Evolutionary conservation across 768 basidiomycete genomes (phyloP).

Genomic region (Pisolithus microcarpus): DNA sequence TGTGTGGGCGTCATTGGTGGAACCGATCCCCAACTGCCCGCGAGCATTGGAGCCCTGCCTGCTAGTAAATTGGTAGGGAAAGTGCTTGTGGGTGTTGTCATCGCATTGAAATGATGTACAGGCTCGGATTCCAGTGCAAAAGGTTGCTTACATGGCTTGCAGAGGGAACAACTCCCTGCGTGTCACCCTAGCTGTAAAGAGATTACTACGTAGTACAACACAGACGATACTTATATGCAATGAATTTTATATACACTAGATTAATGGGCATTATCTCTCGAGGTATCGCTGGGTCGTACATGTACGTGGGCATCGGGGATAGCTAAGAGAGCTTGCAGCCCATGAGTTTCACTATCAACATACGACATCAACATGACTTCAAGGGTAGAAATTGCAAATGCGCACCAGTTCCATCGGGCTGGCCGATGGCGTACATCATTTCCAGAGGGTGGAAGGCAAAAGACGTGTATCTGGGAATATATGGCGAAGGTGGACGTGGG

Average conservation of each 20-base stretch:
- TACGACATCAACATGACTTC: neutral
- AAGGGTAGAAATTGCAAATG: slow-evolving; percentile 7
- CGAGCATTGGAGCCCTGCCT: slow-evolving; percentile 44
- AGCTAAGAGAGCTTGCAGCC: slow-evolving; percentile 45
- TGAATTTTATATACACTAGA: too few relatives aligned
- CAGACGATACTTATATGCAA: too few relatives aligned
- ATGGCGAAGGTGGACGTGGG: slow-evolving; percentile 51
- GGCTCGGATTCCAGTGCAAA: neutral
- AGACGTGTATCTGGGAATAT: slow-evolving; percentile 55
- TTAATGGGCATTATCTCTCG: neutral
- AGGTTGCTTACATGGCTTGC: neutral
- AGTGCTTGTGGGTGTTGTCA: neutral
- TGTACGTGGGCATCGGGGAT: neutral
- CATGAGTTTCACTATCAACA: slow-evolving; percentile 43
- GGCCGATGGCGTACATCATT: slow-evolving; percentile 74
- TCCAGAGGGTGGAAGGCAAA: slow-evolving; percentile 80
- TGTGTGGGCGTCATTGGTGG: slow-evolving; percentile 32
- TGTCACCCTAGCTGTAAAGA: too few relatives aligned
- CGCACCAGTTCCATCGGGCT: slow-evolving; percentile 60
- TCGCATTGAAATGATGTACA: neutral
- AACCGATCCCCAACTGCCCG: slow-evolving; percentile 40
- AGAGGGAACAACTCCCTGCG: neutral
- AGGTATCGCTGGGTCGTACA: neutral
- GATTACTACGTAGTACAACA: too few relatives aligned
- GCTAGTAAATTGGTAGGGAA: slow-evolving; percentile 24